Evolutionary conservation across 805 yeast species (phyloP), one percentile per base, ranked within the genome.

Genomic region (Saccharomycopsis oosterbeekiorum): DNA sequence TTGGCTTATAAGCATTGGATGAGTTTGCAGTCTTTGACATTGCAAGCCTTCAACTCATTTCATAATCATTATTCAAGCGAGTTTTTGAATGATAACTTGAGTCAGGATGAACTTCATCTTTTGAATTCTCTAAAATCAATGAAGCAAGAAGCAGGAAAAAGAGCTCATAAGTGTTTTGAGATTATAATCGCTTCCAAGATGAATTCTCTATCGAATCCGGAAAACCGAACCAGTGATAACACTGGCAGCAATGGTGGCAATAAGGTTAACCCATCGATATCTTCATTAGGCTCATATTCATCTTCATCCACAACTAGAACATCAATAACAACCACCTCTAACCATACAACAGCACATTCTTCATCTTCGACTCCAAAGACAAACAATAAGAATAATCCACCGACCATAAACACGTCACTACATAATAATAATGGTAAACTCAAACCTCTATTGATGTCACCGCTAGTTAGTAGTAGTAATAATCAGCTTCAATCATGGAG

Each of bases 1-100:
- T 34, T 21, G n/a, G 61, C 65, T 15, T 63, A 63, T 55, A 63
- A 63, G 40, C 61, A 63, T 39, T 63, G 65, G 65, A 63, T 63
- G 65, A 59, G 55, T 56, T 54, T 63, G 29, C 61, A 63, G 39
- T 61, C 50, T 17, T 61, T 59, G 42, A 53, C 62, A 11, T 21
- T 47, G 21, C 53, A 47, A 34, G 53, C 53, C n/a, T 47, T 47
- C 34, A 47, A 47, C 9, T 10, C 53, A 21, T 47, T 47, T 34
- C 53, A 47, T 47, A 47, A 47, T 47, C 53, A 47, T 10, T 47
- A 47, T 24, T 47, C 53, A 47, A 47, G 34, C 34, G 53, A 47
- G 34, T 47, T 47, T 21, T 21, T 47, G 12, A 47, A 54, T 60
- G 26, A 37, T 61, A n/a, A 50, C 17, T 47, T 37, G 17, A 14